Evolutionary conservation across 805 yeast genomes (phyloP), one percentile per base, ranked within the genome.

Genomic region (Kuraishia floccosa): DNA sequence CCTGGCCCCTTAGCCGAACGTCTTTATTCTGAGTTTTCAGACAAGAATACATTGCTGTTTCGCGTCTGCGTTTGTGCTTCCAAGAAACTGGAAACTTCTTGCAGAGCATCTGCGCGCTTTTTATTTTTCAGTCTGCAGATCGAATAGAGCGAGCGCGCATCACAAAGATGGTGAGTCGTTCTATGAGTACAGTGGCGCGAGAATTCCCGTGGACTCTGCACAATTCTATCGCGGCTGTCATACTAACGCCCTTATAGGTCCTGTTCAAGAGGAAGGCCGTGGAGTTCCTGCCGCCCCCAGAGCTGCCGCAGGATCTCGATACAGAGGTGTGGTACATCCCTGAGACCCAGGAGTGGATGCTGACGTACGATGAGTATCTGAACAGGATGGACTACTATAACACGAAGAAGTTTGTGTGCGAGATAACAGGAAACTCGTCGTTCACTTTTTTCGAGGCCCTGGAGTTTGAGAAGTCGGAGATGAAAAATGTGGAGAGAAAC

Each of bases 341-440:
- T 8, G 77, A 76, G 41, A 91, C 97, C 1, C 77, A 76, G 32
- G 98, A 89, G 59, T 89, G 93, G 85, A 91, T 86, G 51, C 42
- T 60, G 10, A 60, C 63, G 5, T 89, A 91, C 51, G 83, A 79
- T 32, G 85, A 76, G 7, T 89, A 84, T 45, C 58, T 91, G 30
- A 56, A 56, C 15, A 58, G 89, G 33, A 56, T 81, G 62, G 85
- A 81, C 50, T 81, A 78, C 53, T 82, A 81, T 51, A 67, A 67
- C 36, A 64, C 70, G 30, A 75, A 74, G 41, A 82, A 84, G 50
- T 91, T 91, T 56, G 91, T 86, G 9, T 91, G 97, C 58, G 98
- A 91, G 55, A 80, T 89, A 30, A 84, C 96, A 1, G 98, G 98
- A 10, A 83, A 85, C 45, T 79, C 96, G 12, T 80, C 93, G 44